A percentile compares a stretch with the other conserved stretches of the same genome.
Conservation (phyloP, 1,139 yeast species). For the Suhomyces guaymorum region DNA sequence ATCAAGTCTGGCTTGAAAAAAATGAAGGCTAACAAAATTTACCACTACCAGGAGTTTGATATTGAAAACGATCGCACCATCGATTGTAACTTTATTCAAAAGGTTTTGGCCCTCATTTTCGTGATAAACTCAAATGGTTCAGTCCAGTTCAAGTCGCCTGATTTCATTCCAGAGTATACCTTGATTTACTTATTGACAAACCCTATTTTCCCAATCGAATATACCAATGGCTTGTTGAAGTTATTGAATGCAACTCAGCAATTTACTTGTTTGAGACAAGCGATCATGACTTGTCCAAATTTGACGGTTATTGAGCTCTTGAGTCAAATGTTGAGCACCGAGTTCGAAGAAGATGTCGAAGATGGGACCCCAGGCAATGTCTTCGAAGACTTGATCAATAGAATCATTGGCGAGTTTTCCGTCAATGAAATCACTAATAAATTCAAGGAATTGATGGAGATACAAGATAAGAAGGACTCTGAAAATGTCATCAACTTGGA, state of each 20-base stretch:
- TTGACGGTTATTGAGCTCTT: conserved; percentile 65
- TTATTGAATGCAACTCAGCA: conserved; percentile 42
- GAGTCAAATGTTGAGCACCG: conserved; percentile 43
- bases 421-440: conserved; percentile 45
- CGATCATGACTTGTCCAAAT: conserved; percentile 75
- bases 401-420: conserved; percentile 64
- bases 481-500: conserved; percentile 38
- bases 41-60: conserved; percentile 49
- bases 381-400: conserved; percentile 65
- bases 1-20: conserved; percentile 22
- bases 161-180: conserved; percentile 56
- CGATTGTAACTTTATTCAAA: conserved; percentile 57
- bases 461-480: conserved; percentile 15
- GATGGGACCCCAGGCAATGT: conserved; percentile 58
- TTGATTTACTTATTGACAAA: conserved; percentile 79
- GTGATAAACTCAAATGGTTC: conserved; percentile 17
- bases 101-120: conserved; percentile 49
- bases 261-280: conserved; percentile 74
- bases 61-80: conserved; percentile 69
- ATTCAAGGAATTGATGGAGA: conserved; percentile 26
- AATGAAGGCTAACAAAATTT: conserved; percentile 14
- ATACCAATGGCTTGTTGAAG: conserved; percentile 54
- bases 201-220: conserved; percentile 73
- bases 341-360: conserved; percentile 22
- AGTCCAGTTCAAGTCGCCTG: conserved; percentile 22